Conservation (phyloP, 2,329 filamentous ascomycete species). For the Fonsecaea pedrosoi region DNA sequence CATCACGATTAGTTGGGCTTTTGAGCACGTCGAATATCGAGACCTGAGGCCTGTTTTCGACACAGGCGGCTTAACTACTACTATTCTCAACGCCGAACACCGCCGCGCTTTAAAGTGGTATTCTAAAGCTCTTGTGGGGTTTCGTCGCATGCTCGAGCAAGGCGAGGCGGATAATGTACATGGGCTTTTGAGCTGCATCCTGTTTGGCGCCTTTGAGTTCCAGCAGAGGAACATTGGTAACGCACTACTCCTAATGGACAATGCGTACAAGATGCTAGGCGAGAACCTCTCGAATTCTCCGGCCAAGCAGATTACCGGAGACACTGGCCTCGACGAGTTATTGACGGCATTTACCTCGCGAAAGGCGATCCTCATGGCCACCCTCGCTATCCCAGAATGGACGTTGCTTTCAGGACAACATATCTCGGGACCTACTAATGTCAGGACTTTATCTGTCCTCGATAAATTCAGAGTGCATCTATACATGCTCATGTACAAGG, state of each 20-base stretch:
- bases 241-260: conserved; percentile 39
- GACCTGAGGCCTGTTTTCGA: conserved; percentile 12
- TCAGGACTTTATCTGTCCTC: conserved; percentile 15
- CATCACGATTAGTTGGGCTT: conserved; percentile 47
- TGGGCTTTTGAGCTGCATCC: conserved; percentile 35
- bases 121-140: conserved; percentile 26
- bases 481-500: conserved; percentile 25
- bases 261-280: conserved; percentile 27
- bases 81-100: conserved; percentile 16
- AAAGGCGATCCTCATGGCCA: conserved; percentile 26
- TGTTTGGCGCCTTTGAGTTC: conserved; percentile 38
- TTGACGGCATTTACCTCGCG: conserved; percentile 29
- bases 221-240: conserved; percentile 46
- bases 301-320: background rate
- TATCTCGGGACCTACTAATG: background rate
- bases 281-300: conserved; percentile 17
- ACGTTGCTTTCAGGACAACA: conserved; percentile 1
- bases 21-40: conserved; percentile 40
- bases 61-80: background rate
- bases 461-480: conserved; percentile 23
- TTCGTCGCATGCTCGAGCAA: conserved; percentile 20
- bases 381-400: conserved; percentile 24
- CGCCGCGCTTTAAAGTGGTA: conserved; percentile 32
- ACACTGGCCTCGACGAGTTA: conserved; percentile 19
- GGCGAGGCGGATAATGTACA: conserved; percentile 22